Base-by-base conservation (phyloP, 495 filamentous ascomycete species). In the Xylaria palmicola region DNA sequence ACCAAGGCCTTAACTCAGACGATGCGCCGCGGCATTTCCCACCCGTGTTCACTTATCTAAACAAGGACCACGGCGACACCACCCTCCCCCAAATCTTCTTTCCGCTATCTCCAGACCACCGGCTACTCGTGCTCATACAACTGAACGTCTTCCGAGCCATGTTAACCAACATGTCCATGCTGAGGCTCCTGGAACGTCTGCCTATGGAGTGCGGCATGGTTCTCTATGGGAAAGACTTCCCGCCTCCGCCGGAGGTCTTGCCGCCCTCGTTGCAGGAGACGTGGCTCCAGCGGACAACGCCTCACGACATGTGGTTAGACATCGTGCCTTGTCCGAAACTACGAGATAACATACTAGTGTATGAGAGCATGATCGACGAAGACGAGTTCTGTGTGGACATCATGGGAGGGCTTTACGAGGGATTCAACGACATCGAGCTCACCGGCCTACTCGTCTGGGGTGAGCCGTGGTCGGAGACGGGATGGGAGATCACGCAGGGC, bases 361-460 rank as follows among this genome's bases (percentile, higher is more conserved):
- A 77, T 2, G 67, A 69, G 0, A 72, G 75, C 29, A 52, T 60
- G 4, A 81, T 74, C 66, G 75, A 82, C 30, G 75, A 78, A 17
- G 74, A 80, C 15, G 70, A 79, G 29, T 72, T 84, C 0, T 81
- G 78, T 39, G 27, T 64, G 0, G 82, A 83, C 59, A 72, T 83
- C 9, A 74, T 79, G 66, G 76, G 76, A 0, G 79, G 78, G 37
- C 76, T 79, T 65, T 73, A 72, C 50, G 63, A 68, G 36, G 40
- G 68, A 13, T 64, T 69, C 60, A 47, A 72, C 48, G 64, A 73
- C n/a, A 56, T 65, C 0, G 69, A 74, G 29, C 56, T 68, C 19
- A 72, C 69, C 30, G 77, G 77, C 0, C 17, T 81, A 34, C 30
- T 85, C n/a, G 74, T 85, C 1, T 83, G 81, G 81, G 79, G 80